Conservation (phyloP, 306 rosid genomes). For the Rosa persica region DNA sequence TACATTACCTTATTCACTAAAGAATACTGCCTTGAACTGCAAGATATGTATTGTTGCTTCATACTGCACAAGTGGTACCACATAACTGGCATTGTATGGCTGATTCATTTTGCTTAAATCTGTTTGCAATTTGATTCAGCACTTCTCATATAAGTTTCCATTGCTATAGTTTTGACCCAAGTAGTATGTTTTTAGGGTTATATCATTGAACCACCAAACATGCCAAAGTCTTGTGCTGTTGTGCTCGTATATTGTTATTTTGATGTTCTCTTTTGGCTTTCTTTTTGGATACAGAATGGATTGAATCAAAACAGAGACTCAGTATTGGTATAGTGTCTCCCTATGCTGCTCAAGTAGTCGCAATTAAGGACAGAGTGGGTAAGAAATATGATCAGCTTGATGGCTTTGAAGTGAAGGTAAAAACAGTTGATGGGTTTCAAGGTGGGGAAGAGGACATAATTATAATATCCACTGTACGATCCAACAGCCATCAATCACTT, state of each 20-base stretch:
- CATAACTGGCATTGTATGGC: neutral
- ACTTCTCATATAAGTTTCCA: neutral
- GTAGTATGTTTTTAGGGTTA: neutral
- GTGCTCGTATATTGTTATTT: neutral
- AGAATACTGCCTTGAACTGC: neutral
- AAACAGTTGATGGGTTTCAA: conserved; percentile 74
- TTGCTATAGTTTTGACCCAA: neutral
- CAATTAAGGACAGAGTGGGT: conserved; percentile 51
- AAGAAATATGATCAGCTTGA: conserved; percentile 32
- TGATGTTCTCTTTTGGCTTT: neutral
- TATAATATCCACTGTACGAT: conserved; percentile 72
- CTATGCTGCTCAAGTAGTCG: conserved; percentile 79
- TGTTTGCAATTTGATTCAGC: neutral
- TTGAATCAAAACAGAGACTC: conserved; percentile 34
- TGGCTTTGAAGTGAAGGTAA: conserved; percentile 65
- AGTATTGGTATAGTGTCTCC: conserved; percentile 75
- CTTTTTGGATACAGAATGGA: conserved; percentile 46
- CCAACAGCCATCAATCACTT: conserved; percentile 37
- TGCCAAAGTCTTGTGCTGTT: neutral
- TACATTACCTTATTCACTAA: neutral
- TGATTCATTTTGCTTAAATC: neutral
- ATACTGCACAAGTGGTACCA: neutral
- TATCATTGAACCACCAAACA: neutral
- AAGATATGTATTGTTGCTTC: neutral
- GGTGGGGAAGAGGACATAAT: conserved; percentile 80